Base-by-base conservation (phyloP, 2,329 filamentous ascomycete species). In the Aspergillus flavus region DNA sequence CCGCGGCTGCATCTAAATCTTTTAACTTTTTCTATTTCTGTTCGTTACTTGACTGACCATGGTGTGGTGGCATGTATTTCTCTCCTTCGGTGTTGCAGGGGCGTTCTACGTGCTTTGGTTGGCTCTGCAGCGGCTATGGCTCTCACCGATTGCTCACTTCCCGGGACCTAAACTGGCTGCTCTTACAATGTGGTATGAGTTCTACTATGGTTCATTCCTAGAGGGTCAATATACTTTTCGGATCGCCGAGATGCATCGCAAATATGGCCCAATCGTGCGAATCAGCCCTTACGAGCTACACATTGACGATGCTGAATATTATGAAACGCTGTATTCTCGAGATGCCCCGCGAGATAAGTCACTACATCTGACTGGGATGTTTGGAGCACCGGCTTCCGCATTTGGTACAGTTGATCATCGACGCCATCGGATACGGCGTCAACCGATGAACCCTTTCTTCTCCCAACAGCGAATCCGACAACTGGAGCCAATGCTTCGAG, bases 381-480 rank as follows among this genome's bases (percentile, higher is more conserved):
- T 77, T 55, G 73, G 71, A 14, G 69, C 66, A 30, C 69, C 74
- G 7, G 62, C 65, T 10, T 72, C 75, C 53, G 71, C 76, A 68
- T 77, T 78, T 58, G 71, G 70, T 4, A 70, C 71, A 0, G 64
- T 72, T 56, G 71, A 76, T 58, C 70, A 76, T 61, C 68, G 67
- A 26, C 71, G 67, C 16, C 77, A 78, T 63, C 74, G 75, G 2
- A 64, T 73, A 14, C 66, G 72, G 6, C 70, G 76, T 9, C 70
- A 73, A 39, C 69, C 74, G 16, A 74, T 78, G 68, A 77, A 73
- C 59, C 74, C 75, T 6, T 78, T 73, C 69, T 79, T 78, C 66
- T 75, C 75, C 4, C 70, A 65, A 39, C 57, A 64, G 32, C 69
- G 73, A 19, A 75, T 77, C 32, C 66, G 68, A 12, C 58, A 67